Evolutionary conservation across 352 stramenopile genomes (phyloP), one percentile per base, ranked within the genome.

Genomic region (Globisporangium cederbergense): DNA sequence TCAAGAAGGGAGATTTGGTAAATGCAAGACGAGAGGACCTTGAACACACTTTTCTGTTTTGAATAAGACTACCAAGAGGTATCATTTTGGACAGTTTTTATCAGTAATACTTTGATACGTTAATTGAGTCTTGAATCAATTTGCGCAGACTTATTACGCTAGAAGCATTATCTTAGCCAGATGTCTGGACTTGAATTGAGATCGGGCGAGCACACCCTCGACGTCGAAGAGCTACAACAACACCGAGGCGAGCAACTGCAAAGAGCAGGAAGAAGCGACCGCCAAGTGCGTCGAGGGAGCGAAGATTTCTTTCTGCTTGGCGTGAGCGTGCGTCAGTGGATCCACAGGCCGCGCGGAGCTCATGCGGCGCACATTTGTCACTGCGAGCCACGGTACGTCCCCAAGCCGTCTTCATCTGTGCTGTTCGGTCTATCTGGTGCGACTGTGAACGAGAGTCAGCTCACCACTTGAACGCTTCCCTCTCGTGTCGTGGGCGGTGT

Each of bases 171-270:
- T 8, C 7, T 36, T 36, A 9, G 32, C 1, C 32, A 36, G 32
- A 2, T 9, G 4, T 36, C 32, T 36, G 32, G 32, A 36, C 32
- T 36, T 36, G 32, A 36, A 8, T 36, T 42, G 36, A 42, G 36
- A 42, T 42, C 36, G 36, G 36, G 36, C 8, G 47, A n/a, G 30
- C 30, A 28, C 18, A 34, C 38, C 53, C 38, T 20, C 20, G 38
- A 61, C 40, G 20, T 32, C 55, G 55, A 60, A 61, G 55, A 61
- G 38, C 25, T 28, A 28, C 55, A 38, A 52, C 55, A 38, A 52
- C 54, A 34, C 36, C 14, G 40, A 60, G 36, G 36, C 36, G 22
- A 43, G 42, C 54, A 60, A 58, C 14, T 36, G n/a, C 52, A 18
- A 59, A 49, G 8, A 30, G 18, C n/a, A 60, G 13, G 40, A 61